Percentiles rank a stretch among this genome's conserved stretches.
These are phyloP conservation scores for Chlorociboria aeruginascens DNA, from an alignment of 495 filamentous ascomycete species.

Conservation along the genomic window DNA sequence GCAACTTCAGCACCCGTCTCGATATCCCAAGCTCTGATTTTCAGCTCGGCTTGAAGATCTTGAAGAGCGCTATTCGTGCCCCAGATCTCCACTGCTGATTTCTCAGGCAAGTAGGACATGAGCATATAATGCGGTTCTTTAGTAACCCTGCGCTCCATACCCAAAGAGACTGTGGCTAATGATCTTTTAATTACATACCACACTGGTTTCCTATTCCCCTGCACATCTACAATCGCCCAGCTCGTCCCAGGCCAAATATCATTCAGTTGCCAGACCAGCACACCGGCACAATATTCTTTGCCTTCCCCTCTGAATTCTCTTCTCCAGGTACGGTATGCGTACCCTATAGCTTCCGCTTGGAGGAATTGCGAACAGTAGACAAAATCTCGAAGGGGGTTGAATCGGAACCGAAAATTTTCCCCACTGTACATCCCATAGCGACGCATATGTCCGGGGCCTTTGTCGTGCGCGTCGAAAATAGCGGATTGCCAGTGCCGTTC, in stretches of 20 bases:
- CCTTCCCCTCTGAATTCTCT: conserved; percentile 51
- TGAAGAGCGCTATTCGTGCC: conserved; percentile 43
- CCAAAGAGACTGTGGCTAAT: conserved; percentile 52
- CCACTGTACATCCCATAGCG: conserved; percentile 62
- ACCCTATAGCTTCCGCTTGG: conserved; percentile 68
- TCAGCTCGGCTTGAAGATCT: conserved; percentile 34
- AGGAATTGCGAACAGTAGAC: conserved; percentile 69
- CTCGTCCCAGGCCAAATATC: conserved; percentile 82
- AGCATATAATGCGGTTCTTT: conserved; percentile 32
- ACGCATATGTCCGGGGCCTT: conserved; percentile 68
- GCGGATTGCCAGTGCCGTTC: conserved; percentile 61
- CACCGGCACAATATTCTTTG: conserved; percentile 61
- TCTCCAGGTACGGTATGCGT: conserved; percentile 66
- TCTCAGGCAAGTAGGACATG: conserved; percentile 30
- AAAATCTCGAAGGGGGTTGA: conserved; percentile 38
- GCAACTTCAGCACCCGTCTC: conserved; percentile 41
- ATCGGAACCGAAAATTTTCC: conserved; percentile 52
- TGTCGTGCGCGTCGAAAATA: conserved; percentile 77
- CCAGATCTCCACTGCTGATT: conserved; percentile 57
- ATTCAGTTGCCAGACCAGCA: conserved; percentile 86
- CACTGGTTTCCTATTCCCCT: conserved; percentile 59
- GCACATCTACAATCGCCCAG: conserved; percentile 72
- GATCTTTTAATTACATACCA: conserved; percentile 67
- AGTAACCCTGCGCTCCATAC: conserved; percentile 46
- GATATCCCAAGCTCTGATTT: conserved; percentile 53